Base-by-base conservation (phyloP, 202 grass and related monocot genomes). In the Panicum hallii region DNA sequence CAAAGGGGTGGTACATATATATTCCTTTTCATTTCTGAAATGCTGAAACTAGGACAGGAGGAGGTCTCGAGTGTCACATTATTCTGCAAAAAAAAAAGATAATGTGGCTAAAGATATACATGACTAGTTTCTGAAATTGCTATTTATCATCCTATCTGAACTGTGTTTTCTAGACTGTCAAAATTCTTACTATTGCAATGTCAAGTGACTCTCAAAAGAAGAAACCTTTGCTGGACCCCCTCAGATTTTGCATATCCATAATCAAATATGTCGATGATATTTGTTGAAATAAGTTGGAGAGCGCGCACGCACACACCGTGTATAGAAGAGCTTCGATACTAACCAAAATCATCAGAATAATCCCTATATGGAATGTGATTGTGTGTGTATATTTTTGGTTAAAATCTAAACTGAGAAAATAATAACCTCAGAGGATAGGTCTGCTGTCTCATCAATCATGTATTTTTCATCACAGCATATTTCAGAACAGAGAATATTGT, bases 51-150 rank as follows among this genome's bases (percentile, higher is more conserved):
- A 60, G 52, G 57, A 70, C 13, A 26, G 26, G 20, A 40, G 3
- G 42, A 12, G 34, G 5, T 83, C 6, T 75, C 28, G n/a, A 74
- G 26, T 76, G 70, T 8, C 26, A 7, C 48, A 26, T 74, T 63
- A 12, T 61, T 36, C n/a, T 72, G 60, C 20, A 15, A 53, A 20
- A 41, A 47, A 19, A 55, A 46, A 69, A 55, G 46, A 47, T 78
- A 49, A 79, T 82, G 22, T 66, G 67, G 52, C 6, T 63, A 52
- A 40, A 67, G 3, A 72, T 74, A 78, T 72, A 73, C n/a, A 73
- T 30, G 65, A n/a, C 72, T 46, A 38, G 36, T 38, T 38, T 38
- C 36, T 38, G 36, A 38, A 38, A 4, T 38, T 38, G 4, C 36
- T 46, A 46, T 46, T 46, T 9, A 46, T 46, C 44, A 46, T 46